These are phyloP conservation scores for Nigrograna mackinnonii DNA, from an alignment of 2,329 filamentous ascomycete species.

Conservation along the genomic window DNA sequence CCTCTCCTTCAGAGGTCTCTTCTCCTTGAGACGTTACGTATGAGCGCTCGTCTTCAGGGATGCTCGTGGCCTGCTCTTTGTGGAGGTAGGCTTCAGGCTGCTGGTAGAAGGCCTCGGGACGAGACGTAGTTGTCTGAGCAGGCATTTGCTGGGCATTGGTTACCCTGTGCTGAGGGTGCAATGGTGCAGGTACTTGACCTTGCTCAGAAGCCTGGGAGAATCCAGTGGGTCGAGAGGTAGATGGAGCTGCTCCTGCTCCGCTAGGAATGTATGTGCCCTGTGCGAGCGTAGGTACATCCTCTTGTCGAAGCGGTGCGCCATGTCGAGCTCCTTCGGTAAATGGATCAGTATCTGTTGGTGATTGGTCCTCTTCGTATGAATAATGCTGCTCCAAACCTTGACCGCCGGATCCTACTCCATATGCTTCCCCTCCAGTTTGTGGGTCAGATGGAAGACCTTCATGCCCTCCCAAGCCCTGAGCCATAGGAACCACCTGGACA, in stretches of 20 bases:
- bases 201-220: conserved; percentile 21
- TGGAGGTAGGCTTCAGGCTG: conserved; percentile 42
- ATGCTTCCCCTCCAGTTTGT: conserved; percentile 36
- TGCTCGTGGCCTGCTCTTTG: conserved; percentile 19
- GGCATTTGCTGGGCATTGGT: conserved; percentile 25
- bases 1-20: conserved; percentile 38
- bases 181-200: conserved; percentile 27
- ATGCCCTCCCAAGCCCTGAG: conserved; percentile 65
- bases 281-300: conserved; percentile 33
- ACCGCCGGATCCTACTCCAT: conserved; percentile 32
- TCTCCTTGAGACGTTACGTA: conserved; percentile 39
- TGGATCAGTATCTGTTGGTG: conserved; percentile 64
- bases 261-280: conserved; percentile 39
- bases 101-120: conserved; percentile 42
- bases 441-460: conserved; percentile 49
- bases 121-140: conserved; percentile 26
- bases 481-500: conserved; percentile 94
- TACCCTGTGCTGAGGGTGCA: conserved; percentile 23
- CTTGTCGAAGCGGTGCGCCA: conserved; percentile 19
- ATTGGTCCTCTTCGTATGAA: conserved; percentile 53
- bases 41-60: conserved; percentile 39
- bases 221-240: conserved; percentile 20
- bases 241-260: conserved; percentile 13
- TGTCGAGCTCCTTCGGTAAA: conserved; percentile 55
- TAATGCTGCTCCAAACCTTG: conserved; percentile 48